Conservation (phyloP, 2,329 filamentous ascomycete genomes). For the Furcasterigmium furcatum region DNA sequence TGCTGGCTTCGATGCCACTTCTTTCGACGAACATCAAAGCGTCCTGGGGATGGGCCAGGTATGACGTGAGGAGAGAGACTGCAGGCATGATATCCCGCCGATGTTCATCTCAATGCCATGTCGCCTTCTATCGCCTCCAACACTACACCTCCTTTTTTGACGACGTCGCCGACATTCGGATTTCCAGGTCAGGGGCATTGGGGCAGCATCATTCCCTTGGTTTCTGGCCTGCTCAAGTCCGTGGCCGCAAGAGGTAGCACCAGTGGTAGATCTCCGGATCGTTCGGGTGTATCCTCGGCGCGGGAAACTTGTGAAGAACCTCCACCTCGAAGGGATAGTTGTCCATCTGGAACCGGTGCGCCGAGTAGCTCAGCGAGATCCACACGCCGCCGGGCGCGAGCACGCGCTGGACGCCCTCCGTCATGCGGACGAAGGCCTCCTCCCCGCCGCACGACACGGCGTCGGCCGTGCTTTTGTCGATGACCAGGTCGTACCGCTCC, state of each 20-base stretch:
- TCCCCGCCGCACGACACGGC: constrained; percentile 43
- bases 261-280: constrained; percentile 45
- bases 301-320: constrained; percentile 37
- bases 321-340: constrained; percentile 36
- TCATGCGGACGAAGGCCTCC: constrained; percentile 33
- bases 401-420: constrained; percentile 25
- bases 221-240: background rate
- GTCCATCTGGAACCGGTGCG: constrained; percentile 31
- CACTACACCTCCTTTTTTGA: no score
- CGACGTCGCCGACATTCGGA: no score
- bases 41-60: no score
- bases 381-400: constrained; percentile 35
- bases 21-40: no score
- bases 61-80: no score
- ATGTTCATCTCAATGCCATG: no score
- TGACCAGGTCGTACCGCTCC: constrained; percentile 33
- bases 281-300: constrained; percentile 31
- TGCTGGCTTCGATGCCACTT: no score
- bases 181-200: no score
- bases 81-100: no score
- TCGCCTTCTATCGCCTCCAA: no score
- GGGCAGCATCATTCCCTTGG: no score
- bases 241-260: constrained; percentile 39
- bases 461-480: constrained; percentile 49
- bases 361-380: constrained; percentile 47